Percentiles rank a stretch among this genome's conserved stretches.
These are phyloP conservation scores for Suillus paluster DNA, from an alignment of 768 basidiomycete genomes.

Conservation along the genomic window DNA sequence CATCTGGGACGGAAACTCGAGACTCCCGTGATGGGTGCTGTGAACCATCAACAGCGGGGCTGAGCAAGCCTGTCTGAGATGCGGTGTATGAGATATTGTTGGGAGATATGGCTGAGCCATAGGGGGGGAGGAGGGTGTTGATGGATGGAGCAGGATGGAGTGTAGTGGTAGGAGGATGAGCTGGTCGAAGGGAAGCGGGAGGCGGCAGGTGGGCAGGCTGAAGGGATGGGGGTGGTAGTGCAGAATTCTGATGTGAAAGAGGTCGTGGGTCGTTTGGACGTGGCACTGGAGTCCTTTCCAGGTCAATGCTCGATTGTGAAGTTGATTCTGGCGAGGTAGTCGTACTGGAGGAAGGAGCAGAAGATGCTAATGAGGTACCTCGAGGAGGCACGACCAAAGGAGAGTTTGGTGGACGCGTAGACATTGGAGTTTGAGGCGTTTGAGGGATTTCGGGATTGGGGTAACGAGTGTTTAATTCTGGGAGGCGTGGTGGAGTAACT, in stretches of 20 bases:
- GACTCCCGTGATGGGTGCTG: constrained; percentile 63
- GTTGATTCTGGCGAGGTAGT: constrained; percentile 27
- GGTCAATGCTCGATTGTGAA: constrained; percentile 23
- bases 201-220: background rate
- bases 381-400: constrained; percentile 26
- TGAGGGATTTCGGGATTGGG: constrained; percentile 11
- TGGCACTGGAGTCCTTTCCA: background rate
- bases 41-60: constrained; percentile 35
- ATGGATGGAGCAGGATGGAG: constrained; percentile 39
- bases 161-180: constrained; percentile 22
- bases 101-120: constrained; percentile 19
- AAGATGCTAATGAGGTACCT: constrained; percentile 23
- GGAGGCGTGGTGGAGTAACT: constrained; percentile 21
- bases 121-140: constrained; percentile 21
- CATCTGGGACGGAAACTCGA: constrained; percentile 73
- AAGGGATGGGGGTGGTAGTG: constrained; percentile 13
- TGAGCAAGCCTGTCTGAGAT: constrained; percentile 19
- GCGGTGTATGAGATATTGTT: constrained; percentile 22
- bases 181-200: constrained; percentile 8
- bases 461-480: constrained; percentile 16
- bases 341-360: constrained; percentile 2
- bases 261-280: background rate
- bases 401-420: constrained; percentile 5
- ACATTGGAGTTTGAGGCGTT: constrained; percentile 1
- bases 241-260: constrained; percentile 11